phyloP scores from a whole-genome alignment of 345 rosid species.

The Eucalyptus cladocalyx region DNA sequence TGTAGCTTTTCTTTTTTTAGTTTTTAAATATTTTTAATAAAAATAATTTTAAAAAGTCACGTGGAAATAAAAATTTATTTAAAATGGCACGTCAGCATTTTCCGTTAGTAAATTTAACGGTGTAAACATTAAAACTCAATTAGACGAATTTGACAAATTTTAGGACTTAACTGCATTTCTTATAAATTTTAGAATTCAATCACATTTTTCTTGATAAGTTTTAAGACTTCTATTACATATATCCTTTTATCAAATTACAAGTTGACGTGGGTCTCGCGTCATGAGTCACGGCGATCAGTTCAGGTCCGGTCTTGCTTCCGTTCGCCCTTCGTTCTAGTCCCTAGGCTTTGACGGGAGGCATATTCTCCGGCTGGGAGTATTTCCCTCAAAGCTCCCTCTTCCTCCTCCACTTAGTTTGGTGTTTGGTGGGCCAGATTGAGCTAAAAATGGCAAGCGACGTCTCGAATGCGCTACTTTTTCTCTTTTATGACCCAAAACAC shows the following conservation, averaged over 20 bases:
- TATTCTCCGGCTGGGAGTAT: background rate
- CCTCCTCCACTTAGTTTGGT: background rate
- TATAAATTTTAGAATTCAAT: too few relatives aligned
- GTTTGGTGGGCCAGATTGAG: background rate
- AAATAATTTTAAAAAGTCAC: too few relatives aligned
- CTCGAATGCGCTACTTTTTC: background rate
- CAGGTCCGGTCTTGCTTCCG: background rate
- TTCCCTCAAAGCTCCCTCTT: background rate
- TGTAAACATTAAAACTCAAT: too few relatives aligned
- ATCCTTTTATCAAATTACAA: background rate
- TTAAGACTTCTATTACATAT: background rate
- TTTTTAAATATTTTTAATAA: too few relatives aligned
- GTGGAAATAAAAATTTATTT: rapidly evolving
- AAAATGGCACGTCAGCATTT: rapidly evolving
- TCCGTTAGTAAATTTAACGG: too few relatives aligned
- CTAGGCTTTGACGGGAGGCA: background rate
- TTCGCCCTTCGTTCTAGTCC: background rate
- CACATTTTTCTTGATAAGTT: rapidly evolving
- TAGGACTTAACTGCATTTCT: rapidly evolving
- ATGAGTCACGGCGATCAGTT: background rate
- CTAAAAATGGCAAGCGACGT: background rate
- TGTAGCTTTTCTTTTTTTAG: too few relatives aligned
- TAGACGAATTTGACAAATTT: too few relatives aligned
- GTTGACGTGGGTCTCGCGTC: background rate
- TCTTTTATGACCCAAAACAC: background rate